Percentiles rank a stretch among this genome's conserved stretches.
These are phyloP conservation scores for Mycena polygramma DNA, from an alignment of 768 basidiomycete species.

Conservation along the genomic window DNA sequence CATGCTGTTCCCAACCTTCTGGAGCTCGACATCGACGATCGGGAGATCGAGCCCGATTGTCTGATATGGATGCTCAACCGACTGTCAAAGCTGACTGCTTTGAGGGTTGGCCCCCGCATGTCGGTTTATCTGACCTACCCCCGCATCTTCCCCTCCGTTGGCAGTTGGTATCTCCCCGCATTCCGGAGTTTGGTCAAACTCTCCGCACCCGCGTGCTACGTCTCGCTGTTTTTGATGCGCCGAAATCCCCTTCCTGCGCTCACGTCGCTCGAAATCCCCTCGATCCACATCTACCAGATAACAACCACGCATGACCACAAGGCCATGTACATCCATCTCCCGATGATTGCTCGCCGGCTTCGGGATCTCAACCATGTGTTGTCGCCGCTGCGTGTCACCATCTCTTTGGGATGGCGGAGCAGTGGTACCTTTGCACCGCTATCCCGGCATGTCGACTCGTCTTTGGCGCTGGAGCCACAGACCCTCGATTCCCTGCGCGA, in stretches of 20 bases:
- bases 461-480: conserved; percentile 9
- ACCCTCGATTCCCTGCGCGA: background rate
- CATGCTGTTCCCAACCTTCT: conserved; percentile 15
- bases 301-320: background rate
- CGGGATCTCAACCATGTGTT: conserved; percentile 4
- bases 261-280: background rate
- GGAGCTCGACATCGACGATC: conserved; percentile 15
- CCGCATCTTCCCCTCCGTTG: conserved; percentile 15
- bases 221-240: conserved; percentile 16
- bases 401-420: background rate
- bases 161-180: conserved; percentile 19
- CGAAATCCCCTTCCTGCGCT: conserved; percentile 15
- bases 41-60: conserved; percentile 1
- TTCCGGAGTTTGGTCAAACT: conserved; percentile 12
- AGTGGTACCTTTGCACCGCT: background rate
- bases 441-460: conserved; percentile 5
- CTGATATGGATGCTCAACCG: conserved; percentile 6
- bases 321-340: background rate
- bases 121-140: conserved; percentile 10
- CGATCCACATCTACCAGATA: background rate
- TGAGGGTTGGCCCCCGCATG: conserved; percentile 8
- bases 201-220: background rate
- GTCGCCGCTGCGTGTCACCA: conserved; percentile 6
- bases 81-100: background rate
- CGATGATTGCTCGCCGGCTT: conserved; percentile 10